phyloP scores from a whole-genome alignment of 345 rosid genomes.

The Ceriops tagal region DNA sequence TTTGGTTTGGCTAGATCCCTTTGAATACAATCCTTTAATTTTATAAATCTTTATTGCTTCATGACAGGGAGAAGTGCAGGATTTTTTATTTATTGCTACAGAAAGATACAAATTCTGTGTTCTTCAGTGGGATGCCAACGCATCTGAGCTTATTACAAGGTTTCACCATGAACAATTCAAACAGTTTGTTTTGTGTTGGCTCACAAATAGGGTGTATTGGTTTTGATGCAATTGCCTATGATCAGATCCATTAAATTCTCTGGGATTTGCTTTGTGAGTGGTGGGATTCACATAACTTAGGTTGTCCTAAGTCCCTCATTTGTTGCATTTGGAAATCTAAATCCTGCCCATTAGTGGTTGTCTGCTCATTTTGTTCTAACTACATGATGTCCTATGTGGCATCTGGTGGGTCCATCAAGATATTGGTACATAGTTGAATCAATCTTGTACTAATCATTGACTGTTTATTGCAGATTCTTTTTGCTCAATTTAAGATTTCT shows the following conservation, averaged over 20 bases:
- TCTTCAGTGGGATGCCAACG: conserved; percentile 84
- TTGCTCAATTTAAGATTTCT: neutral
- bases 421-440: neutral
- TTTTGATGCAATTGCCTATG: no score
- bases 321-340: neutral
- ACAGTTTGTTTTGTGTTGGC: neutral
- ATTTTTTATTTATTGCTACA: conserved; percentile 78
- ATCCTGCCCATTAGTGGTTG: neutral
- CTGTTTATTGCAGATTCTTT: neutral
- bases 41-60: conserved; percentile 18
- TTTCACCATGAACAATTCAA: conserved; percentile 15
- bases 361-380: neutral
- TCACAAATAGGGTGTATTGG: no score
- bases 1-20: neutral
- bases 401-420: neutral
- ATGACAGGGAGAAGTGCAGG: conserved; percentile 84
- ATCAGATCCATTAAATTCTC: no score
- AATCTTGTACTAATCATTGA: neutral
- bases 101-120: conserved; percentile 91
- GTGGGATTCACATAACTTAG: no score
- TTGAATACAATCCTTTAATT: neutral
- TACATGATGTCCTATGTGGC: neutral
- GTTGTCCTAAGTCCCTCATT: no score
- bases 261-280: no score
- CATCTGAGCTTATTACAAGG: conserved; percentile 90